Conservation (phyloP, 495 filamentous ascomycete species). For the Lepraria neglecta region DNA sequence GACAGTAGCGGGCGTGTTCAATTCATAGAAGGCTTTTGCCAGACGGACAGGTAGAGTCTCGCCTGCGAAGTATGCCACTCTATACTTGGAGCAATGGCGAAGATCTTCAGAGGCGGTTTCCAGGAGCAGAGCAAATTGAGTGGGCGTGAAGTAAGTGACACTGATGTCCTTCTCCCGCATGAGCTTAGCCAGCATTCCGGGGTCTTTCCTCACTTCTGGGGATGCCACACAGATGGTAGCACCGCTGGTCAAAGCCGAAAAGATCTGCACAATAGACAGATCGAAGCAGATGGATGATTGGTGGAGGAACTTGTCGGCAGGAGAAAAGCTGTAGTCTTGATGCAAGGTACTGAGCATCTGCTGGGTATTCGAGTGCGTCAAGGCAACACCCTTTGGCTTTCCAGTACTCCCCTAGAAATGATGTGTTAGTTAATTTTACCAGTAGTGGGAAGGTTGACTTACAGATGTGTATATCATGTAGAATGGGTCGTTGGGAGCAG, state of each 20-base stretch:
- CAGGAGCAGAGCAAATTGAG: slow-evolving; percentile 33
- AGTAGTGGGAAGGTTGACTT: not conserved
- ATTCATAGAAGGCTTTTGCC: slow-evolving; percentile 25
- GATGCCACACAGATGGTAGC: slow-evolving; percentile 30
- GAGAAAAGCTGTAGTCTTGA: slow-evolving; percentile 25
- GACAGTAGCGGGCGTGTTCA: slow-evolving; percentile 22
- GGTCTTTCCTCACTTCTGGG: slow-evolving; percentile 27
- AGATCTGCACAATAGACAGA: slow-evolving; percentile 35
- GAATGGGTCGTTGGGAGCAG: slow-evolving; percentile 25
- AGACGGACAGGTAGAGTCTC: slow-evolving; percentile 29
- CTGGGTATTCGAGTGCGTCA: slow-evolving; percentile 30
- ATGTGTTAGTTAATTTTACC: slow-evolving; percentile 4
- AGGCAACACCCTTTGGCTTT: slow-evolving; percentile 33
- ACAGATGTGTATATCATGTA: slow-evolving; percentile 33
- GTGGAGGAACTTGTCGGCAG: slow-evolving; percentile 30
- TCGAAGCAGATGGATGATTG: slow-evolving; percentile 35
- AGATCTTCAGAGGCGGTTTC: slow-evolving; percentile 25
- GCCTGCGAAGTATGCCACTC: slow-evolving; percentile 26
- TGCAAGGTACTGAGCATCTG: slow-evolving; percentile 28
- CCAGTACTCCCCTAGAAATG: slow-evolving; percentile 30
- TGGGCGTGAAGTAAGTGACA: slow-evolving; percentile 31
- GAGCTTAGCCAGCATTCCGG: slow-evolving; percentile 26
- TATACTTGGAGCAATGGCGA: slow-evolving; percentile 17
- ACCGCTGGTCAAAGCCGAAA: slow-evolving; percentile 29
- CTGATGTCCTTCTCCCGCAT: slow-evolving; percentile 27